Conservation (phyloP, 2,329 filamentous ascomycete genomes). For the Aureobasidium leucospermi region DNA sequence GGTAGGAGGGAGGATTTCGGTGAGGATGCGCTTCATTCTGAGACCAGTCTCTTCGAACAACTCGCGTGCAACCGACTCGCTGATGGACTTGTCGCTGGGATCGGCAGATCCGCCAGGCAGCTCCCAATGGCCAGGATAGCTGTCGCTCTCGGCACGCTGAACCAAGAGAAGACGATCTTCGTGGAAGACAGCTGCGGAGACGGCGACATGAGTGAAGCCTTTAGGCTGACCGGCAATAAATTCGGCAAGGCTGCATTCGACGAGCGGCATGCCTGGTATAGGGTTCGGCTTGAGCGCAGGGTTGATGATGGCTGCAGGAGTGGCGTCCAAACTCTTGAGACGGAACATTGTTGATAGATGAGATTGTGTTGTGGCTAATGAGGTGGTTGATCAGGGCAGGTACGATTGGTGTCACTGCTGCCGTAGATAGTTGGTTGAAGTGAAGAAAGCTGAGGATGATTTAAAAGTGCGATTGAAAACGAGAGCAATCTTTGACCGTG, state of each 20-base stretch:
- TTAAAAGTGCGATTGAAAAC: neutral
- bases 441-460: neutral
- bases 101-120: conserved; percentile 43
- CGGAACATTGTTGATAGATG: conserved; percentile 14
- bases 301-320: conserved; percentile 12
- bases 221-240: conserved; percentile 11
- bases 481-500: neutral
- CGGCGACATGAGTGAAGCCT: conserved; percentile 14
- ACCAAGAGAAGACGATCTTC: conserved; percentile 35
- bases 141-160: conserved; percentile 36
- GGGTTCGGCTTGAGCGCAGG: conserved; percentile 7
- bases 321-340: conserved; percentile 14
- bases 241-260: neutral
- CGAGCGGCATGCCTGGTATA: conserved; percentile 2
- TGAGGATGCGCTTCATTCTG: conserved; percentile 24
- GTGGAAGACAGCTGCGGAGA: conserved; percentile 17
- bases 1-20: conserved; percentile 19
- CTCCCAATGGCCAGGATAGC: conserved; percentile 43
- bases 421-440: neutral
- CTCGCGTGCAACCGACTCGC: conserved; percentile 42
- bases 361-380: neutral
- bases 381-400: neutral
- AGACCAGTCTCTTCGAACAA: conserved; percentile 44
- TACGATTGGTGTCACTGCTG: neutral
- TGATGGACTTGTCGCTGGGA: conserved; percentile 33